Evolutionary conservation across 2,329 filamentous ascomycete species (phyloP).

Genomic region (Cladophialophora immunda): DNA sequence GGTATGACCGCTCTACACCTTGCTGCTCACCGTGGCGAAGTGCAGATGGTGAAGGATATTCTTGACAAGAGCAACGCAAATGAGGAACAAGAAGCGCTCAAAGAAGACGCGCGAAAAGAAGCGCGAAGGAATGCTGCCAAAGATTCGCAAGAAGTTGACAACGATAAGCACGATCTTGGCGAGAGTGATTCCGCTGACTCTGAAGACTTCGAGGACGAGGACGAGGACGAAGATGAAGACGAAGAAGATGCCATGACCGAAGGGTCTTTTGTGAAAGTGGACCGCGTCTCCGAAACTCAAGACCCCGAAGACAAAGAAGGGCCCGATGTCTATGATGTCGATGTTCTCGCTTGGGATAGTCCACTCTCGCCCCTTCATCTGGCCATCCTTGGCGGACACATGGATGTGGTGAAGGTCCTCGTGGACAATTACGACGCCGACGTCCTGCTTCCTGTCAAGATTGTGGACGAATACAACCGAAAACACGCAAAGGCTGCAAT

Average conservation of each 20-base stretch:
- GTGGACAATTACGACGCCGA: conserved; percentile 80
- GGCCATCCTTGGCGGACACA: conserved; percentile 77
- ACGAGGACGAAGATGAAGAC: conserved; percentile 53
- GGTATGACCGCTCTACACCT: conserved; percentile 85
- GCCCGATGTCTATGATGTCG: conserved; percentile 81
- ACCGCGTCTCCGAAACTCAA: conserved; percentile 47
- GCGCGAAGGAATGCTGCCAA: conserved; percentile 34
- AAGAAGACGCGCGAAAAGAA: conserved; percentile 41
- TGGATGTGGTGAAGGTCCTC: conserved; percentile 72
- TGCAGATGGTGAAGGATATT: conserved; percentile 74
- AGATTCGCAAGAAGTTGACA: conserved; percentile 23
- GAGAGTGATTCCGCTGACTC: conserved; percentile 46
- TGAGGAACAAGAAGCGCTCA: conserved; percentile 67
- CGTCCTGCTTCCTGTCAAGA: conserved; percentile 76
- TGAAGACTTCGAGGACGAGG: conserved; percentile 47
- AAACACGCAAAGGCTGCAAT: conserved; percentile 65
- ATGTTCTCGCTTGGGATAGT: conserved; percentile 81
- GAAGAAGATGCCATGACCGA: conserved; percentile 61
- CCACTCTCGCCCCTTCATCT: conserved; percentile 78
- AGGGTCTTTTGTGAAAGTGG: conserved; percentile 78
- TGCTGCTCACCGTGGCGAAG: conserved; percentile 74
- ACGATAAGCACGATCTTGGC: conserved; percentile 37
- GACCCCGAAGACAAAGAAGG: conserved; percentile 68
- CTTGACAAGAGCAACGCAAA: conserved; percentile 78
- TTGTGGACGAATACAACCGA: conserved; percentile 55